Evolutionary conservation across 2,329 filamentous ascomycete genomes (phyloP), one percentile per base, ranked within the genome.

Genomic region (Thelonectria blattea): DNA sequence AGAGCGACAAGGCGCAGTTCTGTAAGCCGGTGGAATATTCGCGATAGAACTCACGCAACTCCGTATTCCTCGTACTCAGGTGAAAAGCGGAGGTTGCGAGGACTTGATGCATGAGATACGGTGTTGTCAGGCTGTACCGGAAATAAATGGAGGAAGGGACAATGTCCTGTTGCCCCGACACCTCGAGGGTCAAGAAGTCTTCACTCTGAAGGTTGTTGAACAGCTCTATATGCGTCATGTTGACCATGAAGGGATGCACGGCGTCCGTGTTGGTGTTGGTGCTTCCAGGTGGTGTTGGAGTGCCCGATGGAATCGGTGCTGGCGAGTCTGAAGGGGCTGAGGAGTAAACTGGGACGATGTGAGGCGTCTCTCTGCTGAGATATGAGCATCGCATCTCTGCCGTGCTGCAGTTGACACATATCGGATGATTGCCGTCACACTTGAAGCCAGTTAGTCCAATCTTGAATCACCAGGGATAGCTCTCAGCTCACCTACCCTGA

Each of bases 1-100:
- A 68, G 6, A 67, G 14, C 0, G 62, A 67, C 0, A 68, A 10
- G 0, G 66, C 66, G 1, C 52, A 43, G 1, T 52, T 68, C 1
- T 68, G 66, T 0, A 68, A 1, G 0, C 37, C 30, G 0, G 62
- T 37, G 2, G 66, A 60, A 42, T 57, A 56, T 0, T 62, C 2
- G 0, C 60, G 56, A 1, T 67, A 64, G 0, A 8, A 12, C 0
- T 6, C 4, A 0, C 53, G 32, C 0, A 47, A 52, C 0, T 60
- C 54, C 0, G 58, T 46, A 10, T 51, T n/a, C 1, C 64, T n/a
- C 1, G 17, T 27, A 0, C 62, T 55, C 0, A 68, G 24, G 24
- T 68, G 66, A 0, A 58, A 56, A 2, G 66, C 66, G 6, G 66
- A 67, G 12, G 67, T 60, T 1, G 66, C 66, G 1, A 68, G 15